Evolutionary conservation across 495 filamentous ascomycete species (phyloP).

Genomic region (Oidiodendron maius): DNA sequence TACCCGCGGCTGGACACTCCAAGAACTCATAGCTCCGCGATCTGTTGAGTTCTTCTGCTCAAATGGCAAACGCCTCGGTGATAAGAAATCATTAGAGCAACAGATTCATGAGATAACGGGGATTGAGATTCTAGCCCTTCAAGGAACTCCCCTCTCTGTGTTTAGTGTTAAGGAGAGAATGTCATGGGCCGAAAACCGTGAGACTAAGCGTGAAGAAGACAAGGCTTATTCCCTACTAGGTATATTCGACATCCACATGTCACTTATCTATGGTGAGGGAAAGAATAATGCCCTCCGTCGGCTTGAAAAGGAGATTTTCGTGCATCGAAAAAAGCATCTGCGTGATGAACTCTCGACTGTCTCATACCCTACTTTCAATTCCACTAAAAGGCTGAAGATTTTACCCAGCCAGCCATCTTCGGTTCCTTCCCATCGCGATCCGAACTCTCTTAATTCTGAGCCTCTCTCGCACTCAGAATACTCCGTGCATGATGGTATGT

Average conservation of each 20-base stretch:
- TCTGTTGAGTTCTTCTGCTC: conserved; percentile 1
- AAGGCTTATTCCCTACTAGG: too few species aligned
- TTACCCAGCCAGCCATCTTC: conserved; percentile 10
- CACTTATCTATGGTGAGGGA: too few species aligned
- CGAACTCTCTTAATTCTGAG: conserved; percentile 11
- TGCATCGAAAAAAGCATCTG: conserved; percentile 4
- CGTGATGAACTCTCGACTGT: conserved; percentile 10
- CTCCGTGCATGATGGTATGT: conserved; percentile 1
- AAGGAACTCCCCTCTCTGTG: not conserved
- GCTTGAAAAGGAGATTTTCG: not conserved
- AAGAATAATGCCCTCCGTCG: not conserved
- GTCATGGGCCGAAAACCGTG: not conserved
- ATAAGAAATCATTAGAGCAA: conserved; percentile 6
- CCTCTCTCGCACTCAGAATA: conserved; percentile 4
- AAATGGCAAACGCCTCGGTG: not conserved
- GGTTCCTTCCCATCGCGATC: conserved; percentile 11
- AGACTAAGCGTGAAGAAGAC: not conserved
- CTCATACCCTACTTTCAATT: conserved; percentile 11
- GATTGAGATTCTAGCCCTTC: not conserved
- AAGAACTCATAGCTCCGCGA: too few species aligned
- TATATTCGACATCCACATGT: too few species aligned
- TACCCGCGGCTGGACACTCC: too few species aligned
- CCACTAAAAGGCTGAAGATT: conserved; percentile 14
- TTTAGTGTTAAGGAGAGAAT: not conserved
- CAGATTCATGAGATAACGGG: too few species aligned